Conservation (phyloP, 1,139 yeast species). For the Pichia sp. region DNA sequence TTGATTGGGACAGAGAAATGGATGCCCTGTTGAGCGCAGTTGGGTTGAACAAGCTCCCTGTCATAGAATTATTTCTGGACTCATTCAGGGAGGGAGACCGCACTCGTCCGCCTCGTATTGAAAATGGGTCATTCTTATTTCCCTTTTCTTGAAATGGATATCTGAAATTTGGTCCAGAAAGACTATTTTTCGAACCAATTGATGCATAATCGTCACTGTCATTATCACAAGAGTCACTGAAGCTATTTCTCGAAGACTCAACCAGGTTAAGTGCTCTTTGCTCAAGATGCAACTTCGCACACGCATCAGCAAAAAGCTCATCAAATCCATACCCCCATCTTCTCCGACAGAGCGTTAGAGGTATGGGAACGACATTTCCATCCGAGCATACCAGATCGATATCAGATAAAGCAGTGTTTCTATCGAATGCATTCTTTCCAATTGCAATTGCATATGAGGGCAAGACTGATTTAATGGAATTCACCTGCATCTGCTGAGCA, state of each 20-base stretch:
- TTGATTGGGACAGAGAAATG: slow-evolving; percentile 15
- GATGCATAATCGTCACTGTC: slow-evolving; percentile 11
- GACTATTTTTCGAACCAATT: slow-evolving; percentile 9
- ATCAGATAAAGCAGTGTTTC: slow-evolving; percentile 62
- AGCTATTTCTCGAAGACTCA: slow-evolving; percentile 8
- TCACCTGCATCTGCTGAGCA: slow-evolving; percentile 63
- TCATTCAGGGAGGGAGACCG: background rate
- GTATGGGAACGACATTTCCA: slow-evolving; percentile 62
- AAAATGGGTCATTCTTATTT: slow-evolving; percentile 6
- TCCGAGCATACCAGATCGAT: slow-evolving; percentile 65
- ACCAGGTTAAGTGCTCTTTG: slow-evolving; percentile 23
- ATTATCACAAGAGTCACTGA: slow-evolving; percentile 4
- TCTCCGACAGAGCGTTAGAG: slow-evolving; percentile 55
- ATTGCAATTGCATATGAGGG: slow-evolving; percentile 74
- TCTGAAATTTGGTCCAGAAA: slow-evolving; percentile 42
- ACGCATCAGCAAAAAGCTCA: slow-evolving; percentile 55
- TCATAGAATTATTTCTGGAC: slow-evolving; percentile 12
- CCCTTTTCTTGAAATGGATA: slow-evolving; percentile 57
- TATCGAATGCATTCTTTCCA: slow-evolving; percentile 68
- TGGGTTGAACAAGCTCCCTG: slow-evolving; percentile 6
- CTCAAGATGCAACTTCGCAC: slow-evolving; percentile 52
- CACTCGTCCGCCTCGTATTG: background rate
- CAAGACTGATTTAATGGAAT: slow-evolving; percentile 62
- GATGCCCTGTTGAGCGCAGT: slow-evolving; percentile 16
- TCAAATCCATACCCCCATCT: slow-evolving; percentile 76